These are phyloP conservation scores for Pneumocystis wakefieldiae DNA, from an alignment of 1,139 yeast species.

Conservation along the genomic window DNA sequence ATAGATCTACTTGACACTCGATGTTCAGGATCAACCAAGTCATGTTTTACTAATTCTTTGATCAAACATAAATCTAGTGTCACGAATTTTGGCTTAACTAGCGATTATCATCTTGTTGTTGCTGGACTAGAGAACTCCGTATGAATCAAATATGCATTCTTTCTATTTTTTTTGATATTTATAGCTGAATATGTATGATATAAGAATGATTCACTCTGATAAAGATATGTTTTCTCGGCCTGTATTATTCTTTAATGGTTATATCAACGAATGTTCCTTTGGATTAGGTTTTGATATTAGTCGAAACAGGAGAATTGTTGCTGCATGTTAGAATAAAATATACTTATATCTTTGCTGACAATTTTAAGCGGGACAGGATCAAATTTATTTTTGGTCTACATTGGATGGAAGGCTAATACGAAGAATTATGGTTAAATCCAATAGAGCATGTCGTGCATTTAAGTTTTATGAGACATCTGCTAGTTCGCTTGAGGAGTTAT, in stretches of 20 bases:
- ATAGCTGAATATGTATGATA: conserved; percentile 6
- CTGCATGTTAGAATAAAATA: conserved; percentile 6
- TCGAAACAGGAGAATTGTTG: not conserved
- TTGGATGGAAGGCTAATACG: conserved; percentile 27
- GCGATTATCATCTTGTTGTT: conserved; percentile 3
- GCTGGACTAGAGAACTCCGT: conserved; percentile 4
- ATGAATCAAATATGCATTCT: not conserved
- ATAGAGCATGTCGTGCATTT: conserved; percentile 36
- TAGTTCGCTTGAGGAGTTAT: conserved; percentile 47
- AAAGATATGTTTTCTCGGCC: not conserved
- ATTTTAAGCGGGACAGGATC: not conserved
- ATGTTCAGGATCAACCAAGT: not conserved
- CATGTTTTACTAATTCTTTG: not conserved
- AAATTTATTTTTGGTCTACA: conserved; percentile 6
- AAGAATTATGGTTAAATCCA: conserved; percentile 44
- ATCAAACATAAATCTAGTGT: conserved; percentile 2
- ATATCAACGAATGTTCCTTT: conserved; percentile 6
- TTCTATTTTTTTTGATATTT: not conserved
- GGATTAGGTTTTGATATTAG: conserved; percentile 2
- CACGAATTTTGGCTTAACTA: not conserved
- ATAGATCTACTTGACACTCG: conserved; percentile 5
- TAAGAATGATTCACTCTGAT: conserved; percentile 2
- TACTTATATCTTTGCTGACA: not conserved
- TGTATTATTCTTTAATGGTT: conserved; percentile 2
- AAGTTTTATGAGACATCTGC: conserved; percentile 44